Conservation (phyloP, 192 early-diverging fungal genomes). For the Gaertneriomyces semiglobifer region DNA sequence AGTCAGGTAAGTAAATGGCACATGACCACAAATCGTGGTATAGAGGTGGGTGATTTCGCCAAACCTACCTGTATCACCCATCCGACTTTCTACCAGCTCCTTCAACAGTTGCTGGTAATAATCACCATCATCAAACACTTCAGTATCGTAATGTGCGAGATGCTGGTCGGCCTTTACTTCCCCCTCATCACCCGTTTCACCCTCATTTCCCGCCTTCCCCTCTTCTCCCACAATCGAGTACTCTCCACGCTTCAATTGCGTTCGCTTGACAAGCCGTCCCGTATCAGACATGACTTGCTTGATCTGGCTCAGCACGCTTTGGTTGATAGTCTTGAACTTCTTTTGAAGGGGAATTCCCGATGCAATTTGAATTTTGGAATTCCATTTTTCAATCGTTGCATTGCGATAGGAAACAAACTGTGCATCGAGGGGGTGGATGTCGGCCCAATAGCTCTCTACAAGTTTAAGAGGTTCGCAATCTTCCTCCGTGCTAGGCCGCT, state of each 20-base stretch:
- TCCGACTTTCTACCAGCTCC: conserved; percentile 91
- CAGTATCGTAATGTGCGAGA: conserved; percentile 69
- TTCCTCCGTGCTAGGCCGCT: conserved; percentile 38
- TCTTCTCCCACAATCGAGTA: conserved; percentile 55
- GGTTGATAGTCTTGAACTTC: conserved; percentile 95
- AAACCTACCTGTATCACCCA: conserved; percentile 69
- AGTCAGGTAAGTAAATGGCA: too few relatives aligned
- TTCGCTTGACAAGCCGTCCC: conserved; percentile 80
- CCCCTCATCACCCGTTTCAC: conserved; percentile 36
- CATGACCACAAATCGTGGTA: too few relatives aligned
- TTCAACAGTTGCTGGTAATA: conserved; percentile 92
- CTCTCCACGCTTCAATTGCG: conserved; percentile 74
- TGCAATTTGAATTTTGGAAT: conserved; percentile 71
- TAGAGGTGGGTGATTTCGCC: too few relatives aligned
- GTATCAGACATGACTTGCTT: conserved; percentile 63
- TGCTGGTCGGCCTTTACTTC: conserved; percentile 48
- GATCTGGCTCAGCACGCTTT: conserved; percentile 73
- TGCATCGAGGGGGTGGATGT: conserved; percentile 58
- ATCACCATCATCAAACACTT: conserved; percentile 95
- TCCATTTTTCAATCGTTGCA: conserved; percentile 90
- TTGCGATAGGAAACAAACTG: conserved; percentile 76
- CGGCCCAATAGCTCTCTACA: conserved; percentile 53
- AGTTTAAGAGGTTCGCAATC: conserved; percentile 41
- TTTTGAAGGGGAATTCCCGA: conserved; percentile 70
- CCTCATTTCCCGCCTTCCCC: not conserved